Base-by-base conservation (phyloP, 1,284 basidiomycete species). In the Cutaneotrichosporon spelunceum region DNA sequence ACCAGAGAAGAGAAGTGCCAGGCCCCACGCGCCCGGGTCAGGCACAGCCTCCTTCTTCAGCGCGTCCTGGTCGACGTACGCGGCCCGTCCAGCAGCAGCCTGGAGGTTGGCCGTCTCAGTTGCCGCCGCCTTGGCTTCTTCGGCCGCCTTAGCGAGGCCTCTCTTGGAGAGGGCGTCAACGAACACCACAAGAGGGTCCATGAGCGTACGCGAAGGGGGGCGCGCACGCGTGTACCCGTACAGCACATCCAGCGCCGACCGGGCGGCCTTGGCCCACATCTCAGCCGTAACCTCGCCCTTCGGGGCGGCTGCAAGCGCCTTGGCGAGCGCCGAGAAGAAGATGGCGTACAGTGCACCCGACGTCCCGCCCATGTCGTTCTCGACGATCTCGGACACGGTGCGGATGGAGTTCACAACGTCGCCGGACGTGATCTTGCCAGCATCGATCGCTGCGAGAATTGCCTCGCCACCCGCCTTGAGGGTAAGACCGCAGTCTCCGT, bases 331-430 rank as follows among this genome's bases (percentile, higher is more conserved):
- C 74, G 91, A 88, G 1, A 91, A 90, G 54, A 95, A 93, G 66
- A 95, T 95, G 10, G 91, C 91, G 76, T 94, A 96, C 29, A 96
- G 79, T 1, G 92, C 93, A 7, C 93, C 93, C 64, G 87, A 90
- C 6, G 93, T 96, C 21, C 93, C 93, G 33, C 91, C 93, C 93
- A 96, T 96, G 56, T 84, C 83, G 68, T 89, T 87, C 78, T 93
- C 91, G 4, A 80, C 74, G 30, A 76, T 66, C 60, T 86, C 83
- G 2, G 91, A 85, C 60, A 94, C 85, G 5, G 82, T 80, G 42
- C 90, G 84, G 60, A 91, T 80, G 52, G 84, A 82, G 48, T 81
- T 81, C 39, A 88, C 82, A 47, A 91, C 82, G 70, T 92, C 85
- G 23, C 81, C 72, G 13, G 86, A 86, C 23, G 79, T 79, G 57